Percentiles rank a stretch among this genome's conserved stretches.
These are phyloP conservation scores for Diaporthe citri DNA, from an alignment of 2,329 filamentous ascomycete species.

Conservation along the genomic window DNA sequence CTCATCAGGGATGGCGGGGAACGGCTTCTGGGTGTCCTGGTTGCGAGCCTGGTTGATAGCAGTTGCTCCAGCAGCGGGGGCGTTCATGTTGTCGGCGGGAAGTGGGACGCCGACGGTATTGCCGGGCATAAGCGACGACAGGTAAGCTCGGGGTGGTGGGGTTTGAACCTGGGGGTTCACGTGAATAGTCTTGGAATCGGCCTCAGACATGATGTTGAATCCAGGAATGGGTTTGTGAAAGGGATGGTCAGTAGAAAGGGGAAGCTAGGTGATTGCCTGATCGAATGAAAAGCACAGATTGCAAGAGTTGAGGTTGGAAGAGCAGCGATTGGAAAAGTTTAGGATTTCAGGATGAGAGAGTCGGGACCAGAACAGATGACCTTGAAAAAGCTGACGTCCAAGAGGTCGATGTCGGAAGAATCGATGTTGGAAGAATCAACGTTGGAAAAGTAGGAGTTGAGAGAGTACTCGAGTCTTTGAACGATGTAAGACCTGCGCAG, in stretches of 20 bases:
- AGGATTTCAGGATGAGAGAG: not conserved
- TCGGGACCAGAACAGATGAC: no score
- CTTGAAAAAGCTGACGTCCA: no score
- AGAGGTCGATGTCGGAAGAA: no score
- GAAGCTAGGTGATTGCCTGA: not conserved
- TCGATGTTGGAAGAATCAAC: no score
- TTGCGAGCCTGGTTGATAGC: no score
- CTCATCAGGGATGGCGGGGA: no score
- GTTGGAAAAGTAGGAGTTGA: no score
- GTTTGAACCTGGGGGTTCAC: not conserved
- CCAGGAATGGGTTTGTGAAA: not conserved
- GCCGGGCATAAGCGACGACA: not conserved
- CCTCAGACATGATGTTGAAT: not conserved
- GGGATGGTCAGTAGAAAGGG: no score
- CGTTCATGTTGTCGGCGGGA: not conserved
- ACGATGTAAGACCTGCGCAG: no score
- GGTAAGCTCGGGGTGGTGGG: not conserved
- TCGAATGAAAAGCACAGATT: not conserved
- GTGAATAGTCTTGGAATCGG: not conserved
- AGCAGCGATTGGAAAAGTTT: not conserved
- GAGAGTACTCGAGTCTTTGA: no score
- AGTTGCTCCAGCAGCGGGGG: no score
- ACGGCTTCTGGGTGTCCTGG: not conserved
- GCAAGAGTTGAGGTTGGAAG: not conserved
- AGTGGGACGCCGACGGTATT: no score